These are phyloP conservation scores for Nemophila menziesii DNA, from an alignment of 257 asterid species.

Conservation along the genomic window DNA sequence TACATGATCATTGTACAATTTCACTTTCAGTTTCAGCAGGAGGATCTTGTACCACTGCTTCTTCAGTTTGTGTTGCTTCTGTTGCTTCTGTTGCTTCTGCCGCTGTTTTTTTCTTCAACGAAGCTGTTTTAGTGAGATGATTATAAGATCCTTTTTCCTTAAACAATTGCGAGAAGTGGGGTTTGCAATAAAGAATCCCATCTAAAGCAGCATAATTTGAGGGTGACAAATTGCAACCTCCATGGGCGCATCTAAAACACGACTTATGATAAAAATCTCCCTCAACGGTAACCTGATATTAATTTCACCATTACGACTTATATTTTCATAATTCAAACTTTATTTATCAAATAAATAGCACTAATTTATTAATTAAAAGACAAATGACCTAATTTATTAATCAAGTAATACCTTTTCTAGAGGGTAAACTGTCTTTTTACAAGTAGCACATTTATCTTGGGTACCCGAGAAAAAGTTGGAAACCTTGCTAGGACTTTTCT, in stretches of 20 bases:
- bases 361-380: no score
- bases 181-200: conserved; percentile 72
- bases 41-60: neutral
- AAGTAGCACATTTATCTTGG: conserved; percentile 34
- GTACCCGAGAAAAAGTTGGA: conserved; percentile 35
- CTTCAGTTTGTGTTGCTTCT: neutral
- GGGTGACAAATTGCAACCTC: conserved; percentile 58
- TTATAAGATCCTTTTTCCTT: conserved; percentile 66
- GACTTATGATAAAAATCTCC: conserved; percentile 62
- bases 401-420: conserved; percentile 25
- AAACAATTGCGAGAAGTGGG: conserved; percentile 72
- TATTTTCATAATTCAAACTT: no score
- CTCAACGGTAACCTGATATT: conserved; percentile 53
- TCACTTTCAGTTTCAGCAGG: neutral
- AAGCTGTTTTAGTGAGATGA: conserved; percentile 52
- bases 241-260: conserved; percentile 83
- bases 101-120: conserved; percentile 25
- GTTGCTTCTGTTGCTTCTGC: neutral
- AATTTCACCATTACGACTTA: no score
- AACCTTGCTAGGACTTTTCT: conserved; percentile 32
- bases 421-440: conserved; percentile 40
- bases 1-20: no score
- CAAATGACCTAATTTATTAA: no score
- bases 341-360: no score
- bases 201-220: conserved; percentile 76